phyloP scores from a whole-genome alignment of 306 rosid species.

The Fragaria ananassa region DNA sequence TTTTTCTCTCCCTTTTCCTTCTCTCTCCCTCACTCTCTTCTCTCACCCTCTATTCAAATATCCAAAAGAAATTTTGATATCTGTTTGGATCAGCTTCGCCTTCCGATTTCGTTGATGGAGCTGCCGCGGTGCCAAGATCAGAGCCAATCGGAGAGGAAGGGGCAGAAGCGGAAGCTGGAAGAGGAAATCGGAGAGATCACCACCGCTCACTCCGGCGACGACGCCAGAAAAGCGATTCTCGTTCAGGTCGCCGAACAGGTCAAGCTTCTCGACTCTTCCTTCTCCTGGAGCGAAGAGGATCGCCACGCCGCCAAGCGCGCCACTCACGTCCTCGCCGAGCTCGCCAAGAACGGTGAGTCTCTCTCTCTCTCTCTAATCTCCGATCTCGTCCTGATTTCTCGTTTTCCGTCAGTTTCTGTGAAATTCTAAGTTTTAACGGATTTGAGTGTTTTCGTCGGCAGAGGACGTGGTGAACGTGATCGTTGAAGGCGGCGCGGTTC shows the following conservation, averaged over 20 bases:
- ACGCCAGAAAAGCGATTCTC: constrained; percentile 56
- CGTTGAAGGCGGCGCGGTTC: constrained; percentile 93
- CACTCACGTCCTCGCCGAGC: constrained; percentile 96
- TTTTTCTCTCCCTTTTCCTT: background rate
- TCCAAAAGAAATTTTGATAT: constrained; percentile 6
- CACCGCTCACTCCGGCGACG: constrained; percentile 52
- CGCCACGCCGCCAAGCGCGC: constrained; percentile 91
- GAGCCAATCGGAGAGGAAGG: constrained; percentile 74
- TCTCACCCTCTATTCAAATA: constrained; percentile 7
- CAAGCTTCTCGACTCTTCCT: constrained; percentile 57
- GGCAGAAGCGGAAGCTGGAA: constrained; percentile 91
- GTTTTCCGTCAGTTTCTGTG: constrained; percentile 8
- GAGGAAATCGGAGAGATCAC: constrained; percentile 67
- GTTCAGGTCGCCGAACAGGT: constrained; percentile 62
- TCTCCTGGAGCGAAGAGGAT: constrained; percentile 81
- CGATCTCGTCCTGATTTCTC: constrained; percentile 36
- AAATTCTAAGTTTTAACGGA: background rate
- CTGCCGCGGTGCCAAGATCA: constrained; percentile 58
- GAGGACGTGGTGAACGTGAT: constrained; percentile 95
- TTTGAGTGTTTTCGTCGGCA: constrained; percentile 33
- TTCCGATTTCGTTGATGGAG: constrained; percentile 55
- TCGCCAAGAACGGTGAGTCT: constrained; percentile 76
- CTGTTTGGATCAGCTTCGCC: constrained; percentile 32
- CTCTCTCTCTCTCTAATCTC: background rate
- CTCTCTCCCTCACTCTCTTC: background rate